Base-by-base conservation (phyloP, 495 filamentous ascomycete species). In the Penicillium waksmanii region DNA sequence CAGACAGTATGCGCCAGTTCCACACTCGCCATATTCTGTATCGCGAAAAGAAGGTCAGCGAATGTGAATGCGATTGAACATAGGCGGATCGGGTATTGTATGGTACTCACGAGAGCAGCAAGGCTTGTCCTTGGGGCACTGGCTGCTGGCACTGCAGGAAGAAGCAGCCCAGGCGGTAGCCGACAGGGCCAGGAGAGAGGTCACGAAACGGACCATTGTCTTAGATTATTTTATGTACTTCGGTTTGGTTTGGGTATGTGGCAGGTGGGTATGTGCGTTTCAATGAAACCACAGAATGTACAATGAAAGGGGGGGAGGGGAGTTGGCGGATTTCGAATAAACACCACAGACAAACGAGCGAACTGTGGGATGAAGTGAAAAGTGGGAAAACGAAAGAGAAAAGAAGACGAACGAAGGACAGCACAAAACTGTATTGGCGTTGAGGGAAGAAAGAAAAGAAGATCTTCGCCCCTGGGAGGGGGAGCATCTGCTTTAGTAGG, bases 1-100 rank as follows among this genome's bases (percentile, higher is more conserved):
- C 21, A 98, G 87, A 66, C 95, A 98, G 82, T 89, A 98, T 51
- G 92, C 95, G 66, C 95, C 95, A 43, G 91, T 88, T 78, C 93
- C 87, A 69, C 95, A 98, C 78, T 95, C 83, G 61, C 91, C 91
- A 76, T 98, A 98, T 76, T 93, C 94, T 98, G 66, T 50, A 44
- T 17, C 6, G 7, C 17, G n/a, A 6, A 44, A 43, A 17, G n/a
- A 43, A 40, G 11, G 15, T 40, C 15, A 40, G 36, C 42, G 4
- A 12, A n/a, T n/a, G 42, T 5, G 7, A 17, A 5, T 44, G 42
- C 3, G 42, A 44, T 19, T 19, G 42, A 11, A n/a, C 60, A 42
- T 27, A 23, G 23, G 4, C 23, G 2, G 23, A 23, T 23, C 23
- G 23, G 23, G 23, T 23, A 23, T 23, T 23, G 23, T 23, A 23